Evolutionary conservation across 192 early-diverging fungal genomes (phyloP).

Genomic region (Backusella tuberculispora): DNA sequence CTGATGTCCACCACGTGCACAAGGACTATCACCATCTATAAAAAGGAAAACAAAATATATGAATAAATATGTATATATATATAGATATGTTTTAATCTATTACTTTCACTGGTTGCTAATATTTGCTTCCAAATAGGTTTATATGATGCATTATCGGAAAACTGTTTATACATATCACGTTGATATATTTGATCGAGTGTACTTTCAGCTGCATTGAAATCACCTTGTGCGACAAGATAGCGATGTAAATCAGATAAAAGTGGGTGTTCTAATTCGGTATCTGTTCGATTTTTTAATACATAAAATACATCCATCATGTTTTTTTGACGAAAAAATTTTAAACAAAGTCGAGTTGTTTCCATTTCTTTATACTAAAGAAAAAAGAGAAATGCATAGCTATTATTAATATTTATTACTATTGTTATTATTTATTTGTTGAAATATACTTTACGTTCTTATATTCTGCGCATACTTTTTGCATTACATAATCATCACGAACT

Average conservation of each 20-base stretch:
- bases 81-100: background rate
- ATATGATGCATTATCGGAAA: constrained; percentile 71
- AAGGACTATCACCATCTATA: constrained; percentile 50
- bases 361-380: constrained; percentile 68
- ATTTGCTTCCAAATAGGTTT: constrained; percentile 71
- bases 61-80: constrained; percentile 33
- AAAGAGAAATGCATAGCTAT: background rate
- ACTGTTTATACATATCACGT: constrained; percentile 72
- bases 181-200: constrained; percentile 66
- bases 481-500: constrained; percentile 64
- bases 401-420: background rate
- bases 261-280: constrained; percentile 76
- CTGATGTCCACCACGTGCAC: constrained; percentile 92
- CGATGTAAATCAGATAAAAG: constrained; percentile 77
- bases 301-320: constrained; percentile 76
- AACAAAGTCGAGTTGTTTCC: constrained; percentile 81
- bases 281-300: constrained; percentile 64
- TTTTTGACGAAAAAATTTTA: constrained; percentile 88
- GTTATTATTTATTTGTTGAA: background rate
- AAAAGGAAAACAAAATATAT: background rate
- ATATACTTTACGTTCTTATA: constrained; percentile 62
- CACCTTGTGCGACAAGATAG: constrained; percentile 66
- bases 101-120: constrained; percentile 43
- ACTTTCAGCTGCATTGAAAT: constrained; percentile 76
- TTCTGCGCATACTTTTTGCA: constrained; percentile 66